Evolutionary conservation across 2,329 filamentous ascomycete species (phyloP).

Genomic region (Sclerotinia glacialis): DNA sequence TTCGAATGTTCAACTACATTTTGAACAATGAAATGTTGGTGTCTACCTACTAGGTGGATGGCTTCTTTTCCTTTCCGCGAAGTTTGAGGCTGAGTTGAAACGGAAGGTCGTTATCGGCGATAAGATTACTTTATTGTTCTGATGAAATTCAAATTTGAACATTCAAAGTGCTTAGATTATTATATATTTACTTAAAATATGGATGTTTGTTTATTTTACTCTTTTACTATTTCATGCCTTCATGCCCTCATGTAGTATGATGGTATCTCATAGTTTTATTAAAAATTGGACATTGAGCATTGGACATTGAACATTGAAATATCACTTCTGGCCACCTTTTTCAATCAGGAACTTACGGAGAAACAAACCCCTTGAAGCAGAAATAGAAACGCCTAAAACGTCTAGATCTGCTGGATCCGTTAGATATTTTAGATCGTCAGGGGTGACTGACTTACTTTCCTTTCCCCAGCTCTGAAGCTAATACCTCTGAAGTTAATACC

Average conservation of each 20-base stretch:
- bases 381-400: background rate
- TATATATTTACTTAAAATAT: too few species aligned
- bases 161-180: too few species aligned
- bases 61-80: background rate
- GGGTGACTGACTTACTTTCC: constrained; percentile 1
- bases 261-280: background rate
- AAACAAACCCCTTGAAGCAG: background rate
- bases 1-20: background rate
- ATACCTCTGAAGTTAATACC: background rate
- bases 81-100: constrained; percentile 5
- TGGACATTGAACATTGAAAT: background rate
- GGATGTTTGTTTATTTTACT: too few species aligned
- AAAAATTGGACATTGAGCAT: background rate
- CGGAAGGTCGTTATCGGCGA: background rate
- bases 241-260: background rate
- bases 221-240: background rate
- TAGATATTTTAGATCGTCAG: background rate
- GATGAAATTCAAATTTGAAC: too few species aligned
- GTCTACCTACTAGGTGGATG: background rate
- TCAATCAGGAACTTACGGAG: background rate
- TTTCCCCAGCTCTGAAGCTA: background rate
- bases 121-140: background rate
- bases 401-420: background rate
- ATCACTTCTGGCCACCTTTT: background rate
- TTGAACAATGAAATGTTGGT: background rate